Base-by-base conservation (phyloP, 75 land plant species). In the Cunninghamia lanceolata region DNA sequence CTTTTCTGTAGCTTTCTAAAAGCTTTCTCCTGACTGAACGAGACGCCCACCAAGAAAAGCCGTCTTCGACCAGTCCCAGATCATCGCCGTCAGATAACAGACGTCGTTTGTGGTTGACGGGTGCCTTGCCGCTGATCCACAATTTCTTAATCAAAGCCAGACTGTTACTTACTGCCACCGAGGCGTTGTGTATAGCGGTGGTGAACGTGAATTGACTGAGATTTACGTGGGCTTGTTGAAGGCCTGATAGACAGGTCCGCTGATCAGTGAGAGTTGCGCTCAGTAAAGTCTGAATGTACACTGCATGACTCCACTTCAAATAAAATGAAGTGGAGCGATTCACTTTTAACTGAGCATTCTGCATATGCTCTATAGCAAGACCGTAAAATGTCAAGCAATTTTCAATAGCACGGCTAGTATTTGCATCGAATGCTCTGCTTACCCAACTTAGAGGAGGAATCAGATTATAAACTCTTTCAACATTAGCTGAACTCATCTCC, bases 211-310 rank as follows among this genome's bases (percentile, higher is more conserved):
- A 45, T 11, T 80, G 30, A 5, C 45, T n/a, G 52, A 28, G 13
- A 11, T n/a, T 28, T 28, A 43, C 32, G 15, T 43, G 2, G 82
- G 47, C 42, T 0, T 21, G n/a, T 3, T 45, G 43, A 43, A 94
- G 88, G 7, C 88, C 91, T 59, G 89, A 92, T 79, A 90, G 84
- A 88, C 95, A 94, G 0, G 91, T 90, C 46, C 85, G 74, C 80
- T 92, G 94, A 63, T 93, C 89, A 4, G 94, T 87, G 53, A 90
- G 84, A 14, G 93, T 91, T 2, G 95, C 90, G 87, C 94, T 93
- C 0, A 94, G 91, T 86, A 88, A 91, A 47, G 54, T 89, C 85
- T 89, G 91, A 21, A 89, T 71, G 47, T 90, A 88, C 28, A 6
- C 10, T 1, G 86, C 32, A 36, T 40, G 80, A 2, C 63, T 30